Percentiles rank a stretch among this genome's conserved stretches.
Conservation (phyloP, 169 alveolate genomes). For the Cryptosporidium ubiquitum region DNA sequence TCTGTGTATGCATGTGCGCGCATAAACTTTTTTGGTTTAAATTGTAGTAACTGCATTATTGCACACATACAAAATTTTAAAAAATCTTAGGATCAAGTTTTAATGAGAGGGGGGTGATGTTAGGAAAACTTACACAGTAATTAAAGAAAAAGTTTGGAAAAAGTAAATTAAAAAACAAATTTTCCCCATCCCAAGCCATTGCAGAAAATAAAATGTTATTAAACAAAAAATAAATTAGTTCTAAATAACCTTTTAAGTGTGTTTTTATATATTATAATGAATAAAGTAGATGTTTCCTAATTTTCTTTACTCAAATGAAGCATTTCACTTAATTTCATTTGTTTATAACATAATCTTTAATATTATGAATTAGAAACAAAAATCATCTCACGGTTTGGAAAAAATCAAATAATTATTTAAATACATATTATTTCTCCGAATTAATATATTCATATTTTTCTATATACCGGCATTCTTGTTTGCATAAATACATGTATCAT, state of each 20-base stretch:
- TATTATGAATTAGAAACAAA: too few relatives aligned
- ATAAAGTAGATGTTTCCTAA: not conserved
- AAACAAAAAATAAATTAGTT: not conserved
- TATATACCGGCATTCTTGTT: not conserved
- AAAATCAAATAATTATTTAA: not conserved
- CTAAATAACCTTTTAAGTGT: not conserved
- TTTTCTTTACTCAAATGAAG: not conserved
- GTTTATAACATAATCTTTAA: not conserved
- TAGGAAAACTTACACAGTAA: not conserved
- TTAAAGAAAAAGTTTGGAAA: too few relatives aligned
- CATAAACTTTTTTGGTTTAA: not conserved
- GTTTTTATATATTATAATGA: not conserved
- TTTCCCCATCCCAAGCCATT: too few relatives aligned
- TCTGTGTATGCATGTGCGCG: conserved; percentile 44
- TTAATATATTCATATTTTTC: not conserved
- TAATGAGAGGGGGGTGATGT: not conserved
- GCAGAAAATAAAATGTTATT: too few relatives aligned
- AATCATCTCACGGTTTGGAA: not conserved
- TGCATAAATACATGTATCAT: not conserved
- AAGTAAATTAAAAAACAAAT: too few relatives aligned
- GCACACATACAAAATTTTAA: not conserved
- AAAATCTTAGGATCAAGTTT: not conserved
- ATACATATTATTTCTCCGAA: not conserved
- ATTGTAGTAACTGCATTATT: not conserved
- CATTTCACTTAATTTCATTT: too few relatives aligned